These are phyloP conservation scores for Pezicula rhizophila DNA, from an alignment of 2,329 filamentous ascomycete species.

Conservation along the genomic window DNA sequence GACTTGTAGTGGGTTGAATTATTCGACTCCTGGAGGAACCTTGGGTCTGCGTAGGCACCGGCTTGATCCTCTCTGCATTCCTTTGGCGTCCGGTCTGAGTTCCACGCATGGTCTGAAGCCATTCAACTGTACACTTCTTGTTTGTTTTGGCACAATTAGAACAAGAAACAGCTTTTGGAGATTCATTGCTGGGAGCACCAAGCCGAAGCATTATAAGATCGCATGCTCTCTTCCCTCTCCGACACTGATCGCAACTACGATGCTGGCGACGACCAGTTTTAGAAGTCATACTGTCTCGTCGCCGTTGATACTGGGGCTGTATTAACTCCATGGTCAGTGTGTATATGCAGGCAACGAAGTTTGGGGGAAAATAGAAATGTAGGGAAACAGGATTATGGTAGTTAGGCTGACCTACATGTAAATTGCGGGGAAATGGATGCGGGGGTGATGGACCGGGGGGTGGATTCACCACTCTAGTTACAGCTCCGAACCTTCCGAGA, in stretches of 20 bases:
- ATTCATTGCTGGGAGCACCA: not conserved
- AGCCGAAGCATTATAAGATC: constrained; percentile 29
- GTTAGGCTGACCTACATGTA: too few relatives aligned
- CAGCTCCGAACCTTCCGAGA: too few relatives aligned
- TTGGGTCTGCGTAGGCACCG: not conserved
- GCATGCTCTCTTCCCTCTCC: constrained; percentile 38
- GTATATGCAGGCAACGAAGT: too few relatives aligned
- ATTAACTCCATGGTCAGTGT: too few relatives aligned
- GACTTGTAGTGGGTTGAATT: too few relatives aligned
- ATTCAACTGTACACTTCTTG: constrained; percentile 10
- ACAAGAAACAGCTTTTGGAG: not conserved
- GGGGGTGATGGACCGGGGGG: too few relatives aligned
- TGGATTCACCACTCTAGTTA: too few relatives aligned
- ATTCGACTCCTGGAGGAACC: not conserved
- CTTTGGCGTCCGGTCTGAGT: not conserved
- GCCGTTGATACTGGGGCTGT: too few relatives aligned
- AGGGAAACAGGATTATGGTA: too few relatives aligned
- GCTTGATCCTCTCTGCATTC: not conserved
- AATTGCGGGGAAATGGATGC: too few relatives aligned
- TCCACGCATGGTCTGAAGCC: constrained; percentile 2
- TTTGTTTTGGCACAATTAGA: constrained; percentile 9
- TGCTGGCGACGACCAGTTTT: constrained; percentile 30
- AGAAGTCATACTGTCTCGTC: not conserved
- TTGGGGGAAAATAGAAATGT: too few relatives aligned
- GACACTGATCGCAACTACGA: constrained; percentile 40